Percentiles rank a stretch among this genome's conserved stretches.
Conservation (phyloP, 306 rosid species). For the Prunus campanulata region DNA sequence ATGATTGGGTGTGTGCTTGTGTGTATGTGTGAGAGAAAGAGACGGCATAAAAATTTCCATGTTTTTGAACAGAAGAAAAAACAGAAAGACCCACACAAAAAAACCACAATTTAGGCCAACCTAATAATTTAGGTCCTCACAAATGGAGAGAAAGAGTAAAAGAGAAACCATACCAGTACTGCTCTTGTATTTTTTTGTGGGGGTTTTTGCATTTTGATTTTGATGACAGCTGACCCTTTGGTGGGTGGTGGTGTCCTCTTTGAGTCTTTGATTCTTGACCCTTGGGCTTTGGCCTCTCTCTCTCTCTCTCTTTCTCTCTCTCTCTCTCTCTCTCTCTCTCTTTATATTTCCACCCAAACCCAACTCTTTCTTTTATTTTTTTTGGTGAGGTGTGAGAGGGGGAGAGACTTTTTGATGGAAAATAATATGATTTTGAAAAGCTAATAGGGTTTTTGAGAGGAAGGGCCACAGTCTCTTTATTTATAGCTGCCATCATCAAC, state of each 20-base stretch:
- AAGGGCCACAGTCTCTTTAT: background rate
- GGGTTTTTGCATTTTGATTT: constrained; percentile 4
- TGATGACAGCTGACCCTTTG: constrained; percentile 15
- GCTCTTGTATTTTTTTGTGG: constrained; percentile 3
- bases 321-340: background rate
- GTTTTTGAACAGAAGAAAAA: constrained; percentile 10
- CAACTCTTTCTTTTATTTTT: background rate
- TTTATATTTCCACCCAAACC: background rate
- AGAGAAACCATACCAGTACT: constrained; percentile 21
- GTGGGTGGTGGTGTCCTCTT: background rate
- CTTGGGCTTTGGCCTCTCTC: constrained; percentile 15
- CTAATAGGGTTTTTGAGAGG: constrained; percentile 11
- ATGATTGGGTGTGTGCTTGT: background rate
- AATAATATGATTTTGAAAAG: constrained; percentile 5
- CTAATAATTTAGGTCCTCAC: constrained; percentile 1
- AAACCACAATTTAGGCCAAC: constrained; percentile 13
- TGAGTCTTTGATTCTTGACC: constrained; percentile 17
- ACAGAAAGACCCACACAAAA: constrained; percentile 3
- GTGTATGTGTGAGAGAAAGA: constrained; percentile 12
- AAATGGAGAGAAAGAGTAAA: background rate
- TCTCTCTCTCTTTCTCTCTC: background rate
- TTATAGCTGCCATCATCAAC: constrained; percentile 19
- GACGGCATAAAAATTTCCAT: constrained; percentile 30
- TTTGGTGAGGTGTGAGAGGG: background rate
- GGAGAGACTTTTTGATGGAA: constrained; percentile 22